These are phyloP conservation scores for Acanthamoeba culbertsoni DNA, from an alignment of 208 protist species.

Conservation along the genomic window DNA sequence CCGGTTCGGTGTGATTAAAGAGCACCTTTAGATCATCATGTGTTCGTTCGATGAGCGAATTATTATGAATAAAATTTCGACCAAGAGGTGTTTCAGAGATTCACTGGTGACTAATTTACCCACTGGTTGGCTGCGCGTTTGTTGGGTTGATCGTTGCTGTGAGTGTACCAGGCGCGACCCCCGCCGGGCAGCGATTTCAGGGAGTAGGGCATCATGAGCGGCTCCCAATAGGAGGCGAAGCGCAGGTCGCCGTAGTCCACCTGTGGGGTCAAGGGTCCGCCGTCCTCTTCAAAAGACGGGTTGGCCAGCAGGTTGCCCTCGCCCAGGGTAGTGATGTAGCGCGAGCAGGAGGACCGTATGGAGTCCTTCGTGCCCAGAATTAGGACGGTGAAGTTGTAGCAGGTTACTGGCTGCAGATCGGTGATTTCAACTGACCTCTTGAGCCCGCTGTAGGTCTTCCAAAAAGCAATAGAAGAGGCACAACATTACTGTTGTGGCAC, in stretches of 20 bases:
- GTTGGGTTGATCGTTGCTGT: not conserved
- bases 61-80: not conserved
- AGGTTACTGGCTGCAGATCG: not conserved
- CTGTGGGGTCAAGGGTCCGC: not conserved
- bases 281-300: not conserved
- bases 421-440: not conserved
- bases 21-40: not conserved
- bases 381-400: not conserved
- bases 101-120: not conserved
- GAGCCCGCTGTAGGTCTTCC: not conserved
- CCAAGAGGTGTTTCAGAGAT: not conserved
- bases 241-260: not conserved
- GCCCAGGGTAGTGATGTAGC: not conserved
- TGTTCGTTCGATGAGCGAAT: not conserved
- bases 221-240: not conserved
- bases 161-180: not conserved
- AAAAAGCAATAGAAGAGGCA: too few species aligned
- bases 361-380: not conserved
- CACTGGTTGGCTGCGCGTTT: slow-evolving; percentile 10
- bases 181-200: not conserved
- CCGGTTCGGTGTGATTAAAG: not conserved
- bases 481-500: not conserved
- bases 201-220: slow-evolving; percentile 31
- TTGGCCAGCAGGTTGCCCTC: slow-evolving; percentile 13
- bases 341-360: not conserved